Conservation (phyloP, 2,329 filamentous ascomycete species). For the Diaporthe sp. region DNA sequence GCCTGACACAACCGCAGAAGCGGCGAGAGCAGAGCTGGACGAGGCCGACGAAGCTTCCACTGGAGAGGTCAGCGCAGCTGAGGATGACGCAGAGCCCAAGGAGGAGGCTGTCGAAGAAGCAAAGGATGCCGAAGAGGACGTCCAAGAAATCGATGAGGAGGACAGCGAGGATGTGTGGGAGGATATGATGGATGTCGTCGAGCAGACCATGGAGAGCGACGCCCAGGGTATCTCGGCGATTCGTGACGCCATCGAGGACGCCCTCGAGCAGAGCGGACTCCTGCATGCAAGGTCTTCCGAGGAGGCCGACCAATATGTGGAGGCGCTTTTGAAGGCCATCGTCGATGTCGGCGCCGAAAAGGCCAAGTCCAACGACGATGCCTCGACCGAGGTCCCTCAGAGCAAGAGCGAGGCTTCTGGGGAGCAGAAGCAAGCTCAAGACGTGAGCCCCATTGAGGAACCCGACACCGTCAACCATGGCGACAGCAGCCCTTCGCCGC, state of each 20-base stretch:
- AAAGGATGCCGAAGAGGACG: constrained; percentile 13
- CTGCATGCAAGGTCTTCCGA: constrained; percentile 55
- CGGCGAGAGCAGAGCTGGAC: neutral
- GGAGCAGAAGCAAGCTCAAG: neutral
- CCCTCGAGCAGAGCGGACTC: constrained; percentile 65
- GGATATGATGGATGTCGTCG: constrained; percentile 64
- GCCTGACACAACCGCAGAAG: constrained; percentile 37
- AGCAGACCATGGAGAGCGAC: constrained; percentile 68
- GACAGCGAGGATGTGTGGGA: constrained; percentile 59
- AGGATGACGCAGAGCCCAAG: constrained; percentile 41
- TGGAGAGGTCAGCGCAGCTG: constrained; percentile 40
- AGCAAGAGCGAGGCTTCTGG: constrained; percentile 1
- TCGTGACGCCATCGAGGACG: constrained; percentile 64
- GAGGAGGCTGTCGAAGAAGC: constrained; percentile 39
- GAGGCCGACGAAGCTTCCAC: constrained; percentile 37
- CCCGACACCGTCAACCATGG: neutral
- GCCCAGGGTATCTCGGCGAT: constrained; percentile 62
- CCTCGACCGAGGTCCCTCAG: constrained; percentile 15
- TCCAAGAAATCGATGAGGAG: constrained; percentile 36
- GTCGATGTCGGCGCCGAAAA: constrained; percentile 35
- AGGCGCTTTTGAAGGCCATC: constrained; percentile 61
- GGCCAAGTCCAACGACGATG: constrained; percentile 38
- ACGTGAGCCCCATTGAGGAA: neutral
- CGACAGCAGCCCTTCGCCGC: neutral
- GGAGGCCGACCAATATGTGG: constrained; percentile 60